Base-by-base conservation (phyloP, 257 asterid genomes). In the Penstemon barbatus region DNA sequence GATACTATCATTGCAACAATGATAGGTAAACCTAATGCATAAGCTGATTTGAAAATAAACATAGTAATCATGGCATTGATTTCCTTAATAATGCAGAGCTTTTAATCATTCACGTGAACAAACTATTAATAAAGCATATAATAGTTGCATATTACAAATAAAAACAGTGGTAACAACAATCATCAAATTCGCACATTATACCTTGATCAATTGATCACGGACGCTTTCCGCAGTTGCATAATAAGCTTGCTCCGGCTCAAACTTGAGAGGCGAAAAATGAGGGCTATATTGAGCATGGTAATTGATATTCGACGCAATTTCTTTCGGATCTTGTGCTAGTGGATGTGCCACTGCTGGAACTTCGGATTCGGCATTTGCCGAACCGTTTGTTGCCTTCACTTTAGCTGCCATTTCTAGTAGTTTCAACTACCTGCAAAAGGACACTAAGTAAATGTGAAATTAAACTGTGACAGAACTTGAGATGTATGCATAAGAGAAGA, bases 141-240 rank as follows among this genome's bases (percentile, higher is more conserved):
- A 25, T 25, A 25, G 33, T 25, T 25, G 33, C 33, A 25, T 25
- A 25, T 25, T 25, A 25, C 33, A 25, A 25, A 25, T 25, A 25
- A 25, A 25, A 25, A 25, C 33, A 25, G 33, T 25, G 33, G 33
- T 25, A 25, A 25, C 33, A 66, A 7, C 7, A 36, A 51, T 33
- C 7, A 39, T 25, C 33, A 25, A 25, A 58, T 67, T 51, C 69
- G 15, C 54, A 58, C 53, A 75, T 61, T 73, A 37, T 82, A 91
- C 99, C 83, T 91, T 87, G 78, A 94, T 86, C 82, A 91, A 65
- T 43, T 83, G 89, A 82, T 94, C 97, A 42, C 97, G 96, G 41
- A 94, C 88, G 54, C 99, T 94, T 54, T 91, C 95, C 37, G 99
- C 99, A 49, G 99, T 91, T 45, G 99, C 99, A 72, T 81, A 94